Evolutionary conservation across 306 rosid genomes (phyloP), one percentile per base, ranked within the genome.

Genomic region (Cucumis sativus): DNA sequence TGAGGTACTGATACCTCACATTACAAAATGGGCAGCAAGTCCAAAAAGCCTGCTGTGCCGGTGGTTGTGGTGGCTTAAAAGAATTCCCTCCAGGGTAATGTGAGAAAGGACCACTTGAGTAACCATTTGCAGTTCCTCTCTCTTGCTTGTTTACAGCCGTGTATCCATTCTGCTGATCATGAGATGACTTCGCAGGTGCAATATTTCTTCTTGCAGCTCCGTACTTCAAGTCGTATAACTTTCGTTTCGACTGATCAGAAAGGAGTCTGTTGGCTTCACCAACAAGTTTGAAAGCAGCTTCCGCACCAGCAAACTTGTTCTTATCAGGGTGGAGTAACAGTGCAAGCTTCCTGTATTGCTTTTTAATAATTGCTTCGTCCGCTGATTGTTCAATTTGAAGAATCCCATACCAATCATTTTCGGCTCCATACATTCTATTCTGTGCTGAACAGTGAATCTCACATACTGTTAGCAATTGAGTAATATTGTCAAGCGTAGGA

Each of bases 321-420:
- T 94, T 94, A 84, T 94, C 98, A 43, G 97, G 98, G 83, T 92
- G 98, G 72, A 94, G 97, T 66, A 87, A 87, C 75, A 94, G 73
- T 14, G 97, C 97, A 12, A 94, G 87, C 88, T 89, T 94, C 76
- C 88, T 90, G 84, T 88, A 94, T 67, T 94, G 97, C 77, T 87
- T 94, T 84, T 82, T 90, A 52, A 94, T 88, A 56, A 86, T 78
- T 78, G 74, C 83, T 49, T 84, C 95, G 72, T 90, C 92, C 17
- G 85, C 85, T 3, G 68, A 71, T 58, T 66, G 85, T 39, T 83
- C 83, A 68, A 78, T 74, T 78, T 88, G 93, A 79, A 92, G 97
- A 84, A 94, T 89, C 67, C 82, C 83, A 85, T 94, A 94, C 98
- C 98, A 94, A 83, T 94, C 97, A 87, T 79, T 80, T 45, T 86